A percentile compares a stretch with the other conserved stretches of the same genome.
These are phyloP conservation scores for Pulveroboletus sp. DNA, from an alignment of 768 basidiomycete species.

Conservation along the genomic window DNA sequence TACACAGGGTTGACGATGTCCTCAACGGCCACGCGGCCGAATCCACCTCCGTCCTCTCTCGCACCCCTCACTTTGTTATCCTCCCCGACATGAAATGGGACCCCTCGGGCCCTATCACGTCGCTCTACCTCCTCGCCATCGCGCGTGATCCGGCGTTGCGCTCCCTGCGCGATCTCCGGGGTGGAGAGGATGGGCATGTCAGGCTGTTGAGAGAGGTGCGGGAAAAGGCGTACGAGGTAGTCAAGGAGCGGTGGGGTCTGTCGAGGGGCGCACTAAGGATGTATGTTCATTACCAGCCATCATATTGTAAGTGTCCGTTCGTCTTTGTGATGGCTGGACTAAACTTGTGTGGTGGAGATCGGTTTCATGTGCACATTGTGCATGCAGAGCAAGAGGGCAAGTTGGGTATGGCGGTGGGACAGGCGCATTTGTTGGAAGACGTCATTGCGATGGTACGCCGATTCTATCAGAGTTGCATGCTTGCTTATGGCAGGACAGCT, in stretches of 20 bases:
- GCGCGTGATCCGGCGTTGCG: constrained; percentile 57
- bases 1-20: constrained; percentile 68
- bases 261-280: constrained; percentile 61
- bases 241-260: constrained; percentile 65
- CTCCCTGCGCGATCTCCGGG: constrained; percentile 71
- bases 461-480: too few relatives aligned
- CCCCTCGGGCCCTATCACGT: constrained; percentile 52
- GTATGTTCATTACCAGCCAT: constrained; percentile 94
- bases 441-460: constrained; percentile 74
- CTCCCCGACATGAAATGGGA: constrained; percentile 99
- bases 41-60: constrained; percentile 65
- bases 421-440: constrained; percentile 92
- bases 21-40: constrained; percentile 76
- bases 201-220: constrained; percentile 65
- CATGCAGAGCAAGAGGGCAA: constrained; percentile 60
- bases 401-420: constrained; percentile 79
- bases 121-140: constrained; percentile 86
- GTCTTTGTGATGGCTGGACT: neutral
- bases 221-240: constrained; percentile 49
- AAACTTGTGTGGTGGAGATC: constrained; percentile 49
- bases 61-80: constrained; percentile 66
- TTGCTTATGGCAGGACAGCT: too few relatives aligned
- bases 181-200: constrained; percentile 51
- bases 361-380: constrained; percentile 92
- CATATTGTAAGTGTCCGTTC: constrained; percentile 70